Conservation (phyloP, 495 filamentous ascomycete genomes). For the Annulohypoxylon bovei region DNA sequence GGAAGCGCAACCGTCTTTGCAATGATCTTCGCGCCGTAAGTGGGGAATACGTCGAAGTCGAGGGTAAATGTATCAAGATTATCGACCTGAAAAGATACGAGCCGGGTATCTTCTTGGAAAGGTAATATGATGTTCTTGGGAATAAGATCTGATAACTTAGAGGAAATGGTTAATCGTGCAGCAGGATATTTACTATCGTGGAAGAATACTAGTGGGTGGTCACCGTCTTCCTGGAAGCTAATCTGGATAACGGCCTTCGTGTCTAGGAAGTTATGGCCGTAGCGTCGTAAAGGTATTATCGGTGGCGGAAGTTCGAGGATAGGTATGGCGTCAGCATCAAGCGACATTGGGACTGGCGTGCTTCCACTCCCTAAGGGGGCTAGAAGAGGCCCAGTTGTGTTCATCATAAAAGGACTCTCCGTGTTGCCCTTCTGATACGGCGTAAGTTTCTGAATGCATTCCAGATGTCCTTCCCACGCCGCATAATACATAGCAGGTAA, state of each 20-base stretch:
- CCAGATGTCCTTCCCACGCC: conserved; percentile 95
- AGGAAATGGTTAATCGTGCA: conserved; percentile 93
- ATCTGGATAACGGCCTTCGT: conserved; percentile 95
- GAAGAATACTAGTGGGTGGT: conserved; percentile 85
- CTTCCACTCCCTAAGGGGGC: conserved; percentile 56
- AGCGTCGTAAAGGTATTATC: conserved; percentile 91
- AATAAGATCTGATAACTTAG: conserved; percentile 93
- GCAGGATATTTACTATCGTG: conserved; percentile 96
- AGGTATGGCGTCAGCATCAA: conserved; percentile 87
- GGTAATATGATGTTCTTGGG: conserved; percentile 94
- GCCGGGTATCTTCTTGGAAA: conserved; percentile 91
- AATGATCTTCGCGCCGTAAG: conserved; percentile 96
- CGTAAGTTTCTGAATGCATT: conserved; percentile 90
- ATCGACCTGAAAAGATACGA: conserved; percentile 95
- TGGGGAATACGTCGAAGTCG: conserved; percentile 97
- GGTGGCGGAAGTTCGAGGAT: conserved; percentile 92
- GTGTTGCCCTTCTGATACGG: conserved; percentile 55
- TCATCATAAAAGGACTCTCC: conserved; percentile 45
- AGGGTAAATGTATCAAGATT: conserved; percentile 90
- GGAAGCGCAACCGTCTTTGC: conserved; percentile 93
- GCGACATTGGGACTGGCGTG: conserved; percentile 69
- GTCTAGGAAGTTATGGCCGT: conserved; percentile 98
- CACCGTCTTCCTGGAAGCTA: conserved; percentile 76
- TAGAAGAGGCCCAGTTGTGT: conserved; percentile 43
- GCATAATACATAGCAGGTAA: conserved; percentile 98